These are phyloP conservation scores for Berberis vulgaris DNA, from an alignment of 164 flowering plant genomes.

Conservation along the genomic window DNA sequence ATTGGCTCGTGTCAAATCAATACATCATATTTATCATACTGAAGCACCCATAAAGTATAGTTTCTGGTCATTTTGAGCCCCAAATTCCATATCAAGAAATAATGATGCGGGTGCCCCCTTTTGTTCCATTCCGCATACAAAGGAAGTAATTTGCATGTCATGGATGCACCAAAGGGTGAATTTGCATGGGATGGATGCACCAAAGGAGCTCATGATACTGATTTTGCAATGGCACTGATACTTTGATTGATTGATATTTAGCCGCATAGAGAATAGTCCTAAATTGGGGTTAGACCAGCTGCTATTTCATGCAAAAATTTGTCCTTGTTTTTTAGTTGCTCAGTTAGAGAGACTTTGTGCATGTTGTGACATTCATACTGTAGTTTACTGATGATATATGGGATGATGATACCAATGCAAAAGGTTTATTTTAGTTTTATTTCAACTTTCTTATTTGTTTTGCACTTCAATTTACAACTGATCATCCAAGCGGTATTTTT, in stretches of 20 bases:
- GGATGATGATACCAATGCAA: neutral
- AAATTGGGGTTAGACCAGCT: neutral
- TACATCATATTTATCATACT: conserved; percentile 7
- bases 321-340: neutral
- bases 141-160: conserved; percentile 2
- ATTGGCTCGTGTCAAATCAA: conserved; percentile 5
- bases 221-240: neutral
- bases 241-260: neutral
- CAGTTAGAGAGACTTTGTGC: neutral
- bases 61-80: neutral
- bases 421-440: neutral
- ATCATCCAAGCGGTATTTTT: neutral
- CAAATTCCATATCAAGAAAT: neutral
- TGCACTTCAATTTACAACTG: neutral
- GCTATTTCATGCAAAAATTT: neutral
- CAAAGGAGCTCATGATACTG: conserved; percentile 3
- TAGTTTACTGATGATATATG: neutral
- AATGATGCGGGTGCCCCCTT: neutral
- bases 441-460: neutral
- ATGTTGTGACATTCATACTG: neutral
- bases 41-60: conserved; percentile 3
- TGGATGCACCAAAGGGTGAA: conserved; percentile 5
- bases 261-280: neutral
- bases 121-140: neutral
- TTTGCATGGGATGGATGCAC: conserved; percentile 6